A percentile compares a stretch with the other conserved stretches of the same genome.
phyloP scores from a whole-genome alignment of 139 green algal species.

The Chlorella sp. region DNA sequence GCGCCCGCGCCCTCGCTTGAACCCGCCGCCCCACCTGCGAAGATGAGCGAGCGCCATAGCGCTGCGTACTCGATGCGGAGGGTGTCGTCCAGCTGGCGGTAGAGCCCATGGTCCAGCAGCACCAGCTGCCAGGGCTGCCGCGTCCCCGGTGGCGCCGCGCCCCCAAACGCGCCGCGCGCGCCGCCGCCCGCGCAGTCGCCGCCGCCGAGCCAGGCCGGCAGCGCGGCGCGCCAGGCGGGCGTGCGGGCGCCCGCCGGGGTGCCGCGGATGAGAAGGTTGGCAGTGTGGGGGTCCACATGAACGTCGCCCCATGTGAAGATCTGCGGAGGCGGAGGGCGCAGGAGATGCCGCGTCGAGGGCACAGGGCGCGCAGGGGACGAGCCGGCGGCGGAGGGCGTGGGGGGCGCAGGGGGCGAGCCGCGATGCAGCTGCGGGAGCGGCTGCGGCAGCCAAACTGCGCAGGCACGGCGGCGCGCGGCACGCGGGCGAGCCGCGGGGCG shows the following conservation, averaged over 20 bases:
- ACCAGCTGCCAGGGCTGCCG: conserved; percentile 72
- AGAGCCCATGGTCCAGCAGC: conserved; percentile 89
- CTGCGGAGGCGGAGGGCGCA: not conserved
- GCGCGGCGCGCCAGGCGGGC: not conserved
- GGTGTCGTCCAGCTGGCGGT: conserved; percentile 56
- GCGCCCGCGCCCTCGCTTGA: too few relatives aligned
- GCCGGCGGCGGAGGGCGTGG: too few relatives aligned
- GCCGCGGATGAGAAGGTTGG: conserved; percentile 73
- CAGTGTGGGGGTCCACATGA: conserved; percentile 37
- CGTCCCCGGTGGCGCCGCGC: not conserved
- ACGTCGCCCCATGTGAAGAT: conserved; percentile 82
- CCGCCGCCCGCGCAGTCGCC: not conserved
- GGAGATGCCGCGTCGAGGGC: too few relatives aligned
- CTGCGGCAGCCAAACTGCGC: too few relatives aligned
- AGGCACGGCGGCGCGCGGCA: too few relatives aligned
- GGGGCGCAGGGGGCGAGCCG: too few relatives aligned
- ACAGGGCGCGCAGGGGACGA: too few relatives aligned
- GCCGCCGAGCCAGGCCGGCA: too few relatives aligned
- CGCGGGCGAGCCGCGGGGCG: too few relatives aligned
- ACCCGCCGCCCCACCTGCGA: conserved; percentile 40
- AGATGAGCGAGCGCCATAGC: conserved; percentile 84
- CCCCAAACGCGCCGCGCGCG: conserved; percentile 4
- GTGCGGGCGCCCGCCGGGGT: not conserved
- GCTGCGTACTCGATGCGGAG: conserved; percentile 75
- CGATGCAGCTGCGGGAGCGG: too few relatives aligned